phyloP scores from a whole-genome alignment of 1,284 basidiomycete genomes.

The Leccinum pachyderme region DNA sequence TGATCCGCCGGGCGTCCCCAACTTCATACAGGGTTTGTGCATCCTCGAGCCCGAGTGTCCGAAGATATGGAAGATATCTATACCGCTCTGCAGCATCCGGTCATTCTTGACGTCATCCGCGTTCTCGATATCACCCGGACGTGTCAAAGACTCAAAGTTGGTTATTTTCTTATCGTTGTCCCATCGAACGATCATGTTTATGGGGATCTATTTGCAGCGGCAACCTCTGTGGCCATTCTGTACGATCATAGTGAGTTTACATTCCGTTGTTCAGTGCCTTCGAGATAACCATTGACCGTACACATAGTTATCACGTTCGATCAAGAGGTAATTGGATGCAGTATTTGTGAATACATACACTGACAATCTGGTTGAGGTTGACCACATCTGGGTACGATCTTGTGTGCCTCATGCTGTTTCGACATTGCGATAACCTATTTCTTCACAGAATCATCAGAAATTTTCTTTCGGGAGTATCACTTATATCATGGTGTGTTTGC shows the following conservation, averaged over 20 bases:
- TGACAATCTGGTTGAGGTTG: constrained; percentile 6
- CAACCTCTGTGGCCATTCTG: not conserved
- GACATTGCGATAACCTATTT: not conserved
- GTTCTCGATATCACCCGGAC: not conserved
- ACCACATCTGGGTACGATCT: constrained; percentile 13
- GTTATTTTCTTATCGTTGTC: not conserved
- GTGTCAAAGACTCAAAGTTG: constrained; percentile 4
- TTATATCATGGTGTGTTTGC: not conserved
- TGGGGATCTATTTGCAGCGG: not conserved
- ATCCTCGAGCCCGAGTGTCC: not conserved
- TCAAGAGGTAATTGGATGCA: constrained; percentile 7
- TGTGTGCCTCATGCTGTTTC: not conserved
- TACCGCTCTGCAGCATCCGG: not conserved
- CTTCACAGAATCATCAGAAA: not conserved
- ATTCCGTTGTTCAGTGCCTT: not conserved
- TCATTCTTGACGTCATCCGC: not conserved
- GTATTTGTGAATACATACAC: not conserved
- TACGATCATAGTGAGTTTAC: constrained; percentile 6
- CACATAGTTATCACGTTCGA: constrained; percentile 9
- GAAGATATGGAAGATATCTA: not conserved
- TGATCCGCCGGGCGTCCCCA: no score
- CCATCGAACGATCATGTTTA: not conserved
- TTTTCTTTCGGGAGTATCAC: not conserved
- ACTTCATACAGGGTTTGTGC: no score
- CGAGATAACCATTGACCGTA: not conserved